Evolutionary conservation across 1,284 basidiomycete genomes (phyloP), one percentile per base, ranked within the genome.

Genomic region (Microbotryum violaceum): DNA sequence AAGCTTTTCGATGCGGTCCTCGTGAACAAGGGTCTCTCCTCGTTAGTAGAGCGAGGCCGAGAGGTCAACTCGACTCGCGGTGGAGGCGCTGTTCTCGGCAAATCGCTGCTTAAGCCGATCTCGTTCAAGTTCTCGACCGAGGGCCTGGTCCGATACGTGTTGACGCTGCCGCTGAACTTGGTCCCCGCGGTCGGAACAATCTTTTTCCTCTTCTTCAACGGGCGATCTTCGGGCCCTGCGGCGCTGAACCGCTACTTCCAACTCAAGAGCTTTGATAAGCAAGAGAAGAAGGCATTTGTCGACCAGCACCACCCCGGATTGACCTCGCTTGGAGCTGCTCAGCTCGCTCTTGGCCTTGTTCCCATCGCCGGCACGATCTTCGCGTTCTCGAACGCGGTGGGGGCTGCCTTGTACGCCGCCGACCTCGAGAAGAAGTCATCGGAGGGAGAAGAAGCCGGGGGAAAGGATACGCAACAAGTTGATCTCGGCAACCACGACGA

Each of bases 331-430:
- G 86, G 86, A 16, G 80, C 81, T 44, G 76, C 78, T 25, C 81
- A 84, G 0, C 77, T 85, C 57, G 76, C 80, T 2, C 77, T 88
- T 67, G 83, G 82, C 68, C 78, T 87, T 54, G 74, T 87, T 42
- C 86, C 86, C 3, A 72, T 86, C 49, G 78, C 81, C 21, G 80
- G 67, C 20, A 77, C 82, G 54, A 63, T 82, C 33, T 81, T 83
- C 72, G 77, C 74, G 44, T 81, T 83, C 68, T 82, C 82, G 1
- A 80, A 79, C 29, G 80, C 82, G 0, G 82, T 85, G 31, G 86
- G 86, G 27, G 85, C 85, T 0, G 86, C 86, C 3, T 74, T 88
- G 58, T 87, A 85, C 84, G 86, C 85, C 0, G 81, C 82, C 16
- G 81, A 85, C 59, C 63, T 85, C 10, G 83, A 86, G 73, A 79